Percentiles rank a stretch among this genome's conserved stretches.
phyloP scores from a whole-genome alignment of 345 rosid genomes.

The Pistacia vera region DNA sequence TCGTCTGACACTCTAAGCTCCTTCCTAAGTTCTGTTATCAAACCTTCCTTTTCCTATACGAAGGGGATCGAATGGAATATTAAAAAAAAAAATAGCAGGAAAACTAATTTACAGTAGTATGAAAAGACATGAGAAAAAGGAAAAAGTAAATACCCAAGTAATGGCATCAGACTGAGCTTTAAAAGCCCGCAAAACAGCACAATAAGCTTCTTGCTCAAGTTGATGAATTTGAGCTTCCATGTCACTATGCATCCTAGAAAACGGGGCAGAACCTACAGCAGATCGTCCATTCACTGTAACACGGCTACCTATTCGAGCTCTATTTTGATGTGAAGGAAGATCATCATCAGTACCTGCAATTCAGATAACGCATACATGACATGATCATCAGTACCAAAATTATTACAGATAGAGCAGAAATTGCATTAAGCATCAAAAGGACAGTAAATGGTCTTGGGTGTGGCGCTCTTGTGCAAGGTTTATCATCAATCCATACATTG shows the following conservation, averaged over 20 bases:
- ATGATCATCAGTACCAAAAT: neutral
- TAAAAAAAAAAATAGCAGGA: constrained; percentile 7
- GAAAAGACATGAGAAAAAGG: constrained; percentile 4
- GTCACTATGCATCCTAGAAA: constrained; percentile 39
- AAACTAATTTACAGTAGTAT: neutral
- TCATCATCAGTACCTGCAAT: constrained; percentile 51
- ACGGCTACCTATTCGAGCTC: constrained; percentile 34
- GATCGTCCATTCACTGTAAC: constrained; percentile 43
- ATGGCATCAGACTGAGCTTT: constrained; percentile 99
- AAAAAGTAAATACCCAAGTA: constrained; percentile 71
- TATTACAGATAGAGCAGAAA: neutral
- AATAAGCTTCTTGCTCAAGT: constrained; percentile 97
- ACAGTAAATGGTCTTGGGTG: neutral
- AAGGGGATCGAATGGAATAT: neutral
- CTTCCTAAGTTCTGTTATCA: constrained; percentile 93
- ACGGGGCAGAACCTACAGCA: constrained; percentile 38
- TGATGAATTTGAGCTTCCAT: constrained; percentile 93
- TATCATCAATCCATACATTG: neutral
- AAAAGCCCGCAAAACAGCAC: constrained; percentile 90
- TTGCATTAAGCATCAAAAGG: constrained; percentile 4
- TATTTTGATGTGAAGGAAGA: constrained; percentile 43
- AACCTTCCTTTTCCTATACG: constrained; percentile 85
- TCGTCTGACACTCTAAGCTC: constrained; percentile 96
- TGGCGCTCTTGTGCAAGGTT: constrained; percentile 6
- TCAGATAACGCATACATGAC: constrained; percentile 11